Conservation (phyloP, 1,284 basidiomycete species). For the Meira miltonrushii region DNA sequence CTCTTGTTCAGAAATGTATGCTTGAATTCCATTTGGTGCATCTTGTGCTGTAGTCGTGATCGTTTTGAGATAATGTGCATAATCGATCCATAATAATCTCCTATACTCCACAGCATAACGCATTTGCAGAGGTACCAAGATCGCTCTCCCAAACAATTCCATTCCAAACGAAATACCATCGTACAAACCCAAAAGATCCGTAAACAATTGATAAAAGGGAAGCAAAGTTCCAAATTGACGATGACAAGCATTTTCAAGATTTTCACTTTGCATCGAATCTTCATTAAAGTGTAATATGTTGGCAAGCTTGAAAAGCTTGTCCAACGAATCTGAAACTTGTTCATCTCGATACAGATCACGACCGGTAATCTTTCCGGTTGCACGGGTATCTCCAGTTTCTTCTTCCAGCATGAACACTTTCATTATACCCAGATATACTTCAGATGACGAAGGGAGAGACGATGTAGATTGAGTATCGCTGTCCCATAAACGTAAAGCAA, state of each 20-base stretch:
- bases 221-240: constrained; percentile 2
- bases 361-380: constrained; percentile 36
- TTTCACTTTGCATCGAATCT: background rate
- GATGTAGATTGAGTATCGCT: background rate
- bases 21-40: background rate
- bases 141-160: constrained; percentile 66
- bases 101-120: constrained; percentile 70
- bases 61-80: constrained; percentile 56
- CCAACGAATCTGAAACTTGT: constrained; percentile 57
- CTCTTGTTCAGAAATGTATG: background rate
- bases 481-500: constrained; percentile 49
- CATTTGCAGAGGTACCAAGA: constrained; percentile 61
- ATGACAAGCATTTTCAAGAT: background rate
- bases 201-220: constrained; percentile 76
- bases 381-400: constrained; percentile 16
- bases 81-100: constrained; percentile 76
- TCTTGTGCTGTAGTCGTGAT: constrained; percentile 19
- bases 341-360: constrained; percentile 67
- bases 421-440: constrained; percentile 68
- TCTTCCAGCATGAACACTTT: constrained; percentile 83
- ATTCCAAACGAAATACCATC: constrained; percentile 85
- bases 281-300: constrained; percentile 6
- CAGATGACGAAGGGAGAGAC: constrained; percentile 19
- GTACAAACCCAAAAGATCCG: constrained; percentile 81
- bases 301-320: constrained; percentile 22